These are phyloP conservation scores for Trichodelitschia bisporula DNA, from an alignment of 495 filamentous ascomycete species.

Conservation along the genomic window DNA sequence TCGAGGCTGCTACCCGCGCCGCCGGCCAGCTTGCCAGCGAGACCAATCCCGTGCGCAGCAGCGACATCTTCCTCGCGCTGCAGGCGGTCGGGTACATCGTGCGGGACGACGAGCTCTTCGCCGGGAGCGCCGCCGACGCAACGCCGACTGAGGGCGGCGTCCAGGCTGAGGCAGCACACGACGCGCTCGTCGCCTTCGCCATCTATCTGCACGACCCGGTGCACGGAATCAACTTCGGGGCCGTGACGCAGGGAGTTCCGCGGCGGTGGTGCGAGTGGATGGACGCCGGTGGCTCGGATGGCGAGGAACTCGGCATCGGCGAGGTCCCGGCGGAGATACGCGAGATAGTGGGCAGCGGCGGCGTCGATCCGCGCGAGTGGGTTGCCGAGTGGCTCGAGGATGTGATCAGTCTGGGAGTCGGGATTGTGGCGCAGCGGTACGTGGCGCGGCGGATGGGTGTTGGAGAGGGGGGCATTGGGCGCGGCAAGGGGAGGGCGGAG, in stretches of 20 bases:
- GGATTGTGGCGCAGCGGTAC: constrained; percentile 84
- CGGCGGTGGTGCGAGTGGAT: constrained; percentile 78
- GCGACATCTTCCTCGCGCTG: constrained; percentile 83
- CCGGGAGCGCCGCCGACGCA: constrained; percentile 25
- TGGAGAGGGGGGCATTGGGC: constrained; percentile 58
- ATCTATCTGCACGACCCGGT: constrained; percentile 84
- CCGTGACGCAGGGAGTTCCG: constrained; percentile 66
- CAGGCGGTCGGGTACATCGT: constrained; percentile 51
- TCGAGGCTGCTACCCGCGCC: constrained; percentile 54
- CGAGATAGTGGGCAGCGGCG: constrained; percentile 68
- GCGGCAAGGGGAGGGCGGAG: constrained; percentile 56
- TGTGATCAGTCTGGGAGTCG: constrained; percentile 49
- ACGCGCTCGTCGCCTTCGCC: constrained; percentile 53
- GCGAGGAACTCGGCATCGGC: constrained; percentile 6
- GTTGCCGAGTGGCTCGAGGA: constrained; percentile 95
- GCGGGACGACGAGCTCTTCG: constrained; percentile 39
- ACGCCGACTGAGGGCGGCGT: constrained; percentile 17
- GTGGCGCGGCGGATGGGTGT: constrained; percentile 91
- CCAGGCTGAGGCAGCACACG: constrained; percentile 23
- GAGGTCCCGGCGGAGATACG: constrained; percentile 57
- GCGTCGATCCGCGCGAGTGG: constrained; percentile 90
- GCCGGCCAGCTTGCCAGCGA: constrained; percentile 51
- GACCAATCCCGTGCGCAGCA: constrained; percentile 70
- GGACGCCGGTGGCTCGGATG: constrained; percentile 37
- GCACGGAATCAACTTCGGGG: constrained; percentile 68